Evolutionary conservation across 441 rosid species (phyloP), one percentile per base, ranked within the genome.

Genomic region (Raphanus hybrid): DNA sequence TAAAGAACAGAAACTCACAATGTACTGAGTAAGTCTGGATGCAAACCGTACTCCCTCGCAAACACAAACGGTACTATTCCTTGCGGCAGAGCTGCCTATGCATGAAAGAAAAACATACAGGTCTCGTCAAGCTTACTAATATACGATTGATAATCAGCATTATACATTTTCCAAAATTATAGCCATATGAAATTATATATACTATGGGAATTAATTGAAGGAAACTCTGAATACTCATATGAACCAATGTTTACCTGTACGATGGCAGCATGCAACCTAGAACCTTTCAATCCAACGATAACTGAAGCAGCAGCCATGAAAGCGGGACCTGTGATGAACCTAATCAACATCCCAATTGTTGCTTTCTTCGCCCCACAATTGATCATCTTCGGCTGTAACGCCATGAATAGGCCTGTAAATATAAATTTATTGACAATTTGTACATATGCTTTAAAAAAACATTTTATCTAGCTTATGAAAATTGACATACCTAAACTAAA

Each of bases 81-180:
- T 82, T 91, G 97, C 3, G 97, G 94, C 72, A 91, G 91, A 70
- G 97, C 91, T 26, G 97, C 94, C 94, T 91, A 88, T 8, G n/a
- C 34, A 57, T 9, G 43, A 64, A 15, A 50, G n/a, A 62, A 54
- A 54, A 27, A 62, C 37, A 61, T 34, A 48, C 32, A 12, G 6
- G 66, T 37, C 45, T 27, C 60, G 5, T 48, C 18, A 58, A 43
- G 52, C 15, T 66, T 20, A 39, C 50, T 16, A 9, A 16, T 32
- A 72, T 60, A n/a, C 26, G 3, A 39, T 3, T 6, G 29, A 27
- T 67, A 68, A 50, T 59, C 37, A 27, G 29, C 16, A 6, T 27
- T 27, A 10, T 11, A 43, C 0, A 8, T 3, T 9, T 10, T 10
- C 11, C 50, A 43, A 43, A 2, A 26, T 11, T 12, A 60, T 60